Evolutionary conservation across 108 stramenopile genomes (phyloP).

Genomic region (Phaeodactylum tricornutum): DNA sequence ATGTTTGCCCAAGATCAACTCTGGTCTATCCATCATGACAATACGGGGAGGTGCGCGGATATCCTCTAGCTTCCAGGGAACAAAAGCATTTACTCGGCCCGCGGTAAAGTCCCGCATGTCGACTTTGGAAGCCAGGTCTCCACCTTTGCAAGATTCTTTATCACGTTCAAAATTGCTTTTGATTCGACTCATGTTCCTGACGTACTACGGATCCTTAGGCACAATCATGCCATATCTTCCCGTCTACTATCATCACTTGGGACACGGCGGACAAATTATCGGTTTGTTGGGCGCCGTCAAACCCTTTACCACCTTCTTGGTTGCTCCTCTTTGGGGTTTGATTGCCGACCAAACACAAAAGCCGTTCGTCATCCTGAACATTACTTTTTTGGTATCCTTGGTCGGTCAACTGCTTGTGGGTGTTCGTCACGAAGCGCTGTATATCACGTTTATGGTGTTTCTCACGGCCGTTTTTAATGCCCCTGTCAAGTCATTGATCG

Average conservation of each 20-base stretch:
- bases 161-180: too few species aligned
- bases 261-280: slow-evolving; percentile 74
- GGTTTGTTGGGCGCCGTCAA: slow-evolving; percentile 90
- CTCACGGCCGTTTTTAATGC: slow-evolving; percentile 88
- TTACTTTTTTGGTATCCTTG: slow-evolving; percentile 79
- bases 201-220: slow-evolving; percentile 86
- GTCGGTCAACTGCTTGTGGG: slow-evolving; percentile 66
- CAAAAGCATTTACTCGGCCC: too few species aligned
- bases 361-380: slow-evolving; percentile 70
- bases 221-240: slow-evolving; percentile 90
- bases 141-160: too few species aligned
- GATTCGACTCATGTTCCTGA: slow-evolving; percentile 75
- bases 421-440: slow-evolving; percentile 38
- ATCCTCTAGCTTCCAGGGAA: too few species aligned
- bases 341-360: slow-evolving; percentile 65
- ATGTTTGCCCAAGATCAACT: too few species aligned
- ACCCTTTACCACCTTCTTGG: slow-evolving; percentile 84
- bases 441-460: slow-evolving; percentile 66
- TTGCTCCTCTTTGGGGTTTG: slow-evolving; percentile 91
- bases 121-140: too few species aligned
- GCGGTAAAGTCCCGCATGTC: too few species aligned
- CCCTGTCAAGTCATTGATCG: slow-evolving; percentile 89
- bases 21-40: too few species aligned
- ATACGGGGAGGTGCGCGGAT: too few species aligned
- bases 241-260: slow-evolving; percentile 89